Evolutionary conservation across 257 asterid species (phyloP).

Genomic region (Leptodermis oblonga): DNA sequence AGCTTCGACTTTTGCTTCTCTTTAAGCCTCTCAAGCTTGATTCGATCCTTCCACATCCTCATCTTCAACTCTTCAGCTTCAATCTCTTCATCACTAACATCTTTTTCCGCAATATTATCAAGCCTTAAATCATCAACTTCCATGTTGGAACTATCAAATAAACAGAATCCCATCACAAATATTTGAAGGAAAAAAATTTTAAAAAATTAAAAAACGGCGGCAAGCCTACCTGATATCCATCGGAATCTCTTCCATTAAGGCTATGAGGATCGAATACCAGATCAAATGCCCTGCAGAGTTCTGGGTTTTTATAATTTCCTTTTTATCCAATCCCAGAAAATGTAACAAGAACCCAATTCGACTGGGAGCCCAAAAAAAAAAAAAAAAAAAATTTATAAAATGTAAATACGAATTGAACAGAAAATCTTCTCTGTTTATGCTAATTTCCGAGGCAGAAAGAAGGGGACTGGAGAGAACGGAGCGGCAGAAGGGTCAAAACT

Average conservation of each 20-base stretch:
- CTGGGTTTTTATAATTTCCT: neutral
- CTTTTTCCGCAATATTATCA: conserved; percentile 51
- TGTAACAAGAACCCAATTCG: neutral
- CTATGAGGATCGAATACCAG: conserved; percentile 9
- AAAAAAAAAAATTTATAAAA: neutral
- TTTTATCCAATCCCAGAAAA: neutral
- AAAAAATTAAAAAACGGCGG: conserved; percentile 2
- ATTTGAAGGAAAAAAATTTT: neutral
- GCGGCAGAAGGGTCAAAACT: conserved; percentile 8
- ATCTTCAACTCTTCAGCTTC: conserved; percentile 54
- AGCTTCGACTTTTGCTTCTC: conserved; percentile 58
- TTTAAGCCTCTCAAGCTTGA: conserved; percentile 65
- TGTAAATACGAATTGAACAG: neutral
- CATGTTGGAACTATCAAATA: conserved; percentile 41
- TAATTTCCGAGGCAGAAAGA: neutral
- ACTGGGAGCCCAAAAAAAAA: neutral
- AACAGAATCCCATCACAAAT: neutral
- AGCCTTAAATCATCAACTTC: conserved; percentile 48
- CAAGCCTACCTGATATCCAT: conserved; percentile 41
- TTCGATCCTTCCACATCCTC: conserved; percentile 68
- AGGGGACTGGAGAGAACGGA: neutral
- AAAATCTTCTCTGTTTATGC: neutral
- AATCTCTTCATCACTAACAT: conserved; percentile 76
- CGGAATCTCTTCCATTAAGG: conserved; percentile 34
- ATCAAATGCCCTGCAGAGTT: conserved; percentile 5